Percentiles rank a stretch among this genome's conserved stretches.
phyloP scores from a whole-genome alignment of 805 yeast species.

The Metschnikowia anglica region DNA sequence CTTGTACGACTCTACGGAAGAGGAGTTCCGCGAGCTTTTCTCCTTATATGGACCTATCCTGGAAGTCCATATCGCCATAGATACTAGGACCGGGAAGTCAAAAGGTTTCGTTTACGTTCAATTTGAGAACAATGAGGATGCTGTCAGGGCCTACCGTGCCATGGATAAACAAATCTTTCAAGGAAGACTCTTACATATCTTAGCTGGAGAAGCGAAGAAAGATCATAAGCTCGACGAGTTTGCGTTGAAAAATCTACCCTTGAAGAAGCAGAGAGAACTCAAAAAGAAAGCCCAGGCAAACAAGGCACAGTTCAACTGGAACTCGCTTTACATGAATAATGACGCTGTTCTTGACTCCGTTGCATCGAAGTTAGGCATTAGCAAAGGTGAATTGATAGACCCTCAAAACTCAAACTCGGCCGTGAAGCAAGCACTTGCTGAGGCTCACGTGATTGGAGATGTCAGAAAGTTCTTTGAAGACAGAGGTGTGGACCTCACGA shows the following conservation, averaged over 20 bases:
- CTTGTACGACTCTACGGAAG: constrained; percentile 73
- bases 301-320: constrained; percentile 90
- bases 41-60: constrained; percentile 65
- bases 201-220: constrained; percentile 82
- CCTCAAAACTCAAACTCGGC: constrained; percentile 86
- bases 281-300: constrained; percentile 83
- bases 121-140: constrained; percentile 66
- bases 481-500: constrained; percentile 79
- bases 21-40: constrained; percentile 70
- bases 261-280: constrained; percentile 86
- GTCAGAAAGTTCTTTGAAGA: constrained; percentile 84
- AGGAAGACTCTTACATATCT: constrained; percentile 86
- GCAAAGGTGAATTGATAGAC: constrained; percentile 81
- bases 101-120: constrained; percentile 91
- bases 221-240: constrained; percentile 85
- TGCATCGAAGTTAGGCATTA: constrained; percentile 77
- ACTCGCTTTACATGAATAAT: constrained; percentile 82
- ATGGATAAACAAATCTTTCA: constrained; percentile 90
- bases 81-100: constrained; percentile 83
- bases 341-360: constrained; percentile 93
- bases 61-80: constrained; percentile 92
- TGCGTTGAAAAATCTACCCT: constrained; percentile 84
- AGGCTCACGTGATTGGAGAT: constrained; percentile 90
- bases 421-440: constrained; percentile 95
- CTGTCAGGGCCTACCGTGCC: constrained; percentile 67